Evolutionary conservation across 345 rosid species (phyloP).

Genomic region (Pugionium dolabratum): DNA sequence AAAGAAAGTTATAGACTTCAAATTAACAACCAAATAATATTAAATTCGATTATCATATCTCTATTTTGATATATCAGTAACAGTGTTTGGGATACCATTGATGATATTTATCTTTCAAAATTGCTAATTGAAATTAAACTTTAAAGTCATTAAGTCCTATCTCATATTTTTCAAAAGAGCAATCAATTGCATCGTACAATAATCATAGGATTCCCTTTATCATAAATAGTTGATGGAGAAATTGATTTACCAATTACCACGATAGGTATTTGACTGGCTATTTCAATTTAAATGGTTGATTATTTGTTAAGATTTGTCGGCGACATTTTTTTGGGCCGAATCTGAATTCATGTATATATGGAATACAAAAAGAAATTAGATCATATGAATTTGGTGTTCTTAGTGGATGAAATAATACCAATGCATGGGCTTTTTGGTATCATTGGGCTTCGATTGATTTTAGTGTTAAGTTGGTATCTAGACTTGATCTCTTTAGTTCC

Average conservation of each 20-base stretch:
- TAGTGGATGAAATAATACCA: background rate
- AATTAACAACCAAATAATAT: too few relatives aligned
- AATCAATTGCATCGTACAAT: conserved; percentile 22
- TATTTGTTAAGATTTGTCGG: background rate
- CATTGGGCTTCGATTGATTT: background rate
- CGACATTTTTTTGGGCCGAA: background rate
- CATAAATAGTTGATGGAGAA: conserved; percentile 23
- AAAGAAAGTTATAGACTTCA: too few relatives aligned
- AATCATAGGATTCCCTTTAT: conserved; percentile 18
- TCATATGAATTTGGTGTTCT: background rate
- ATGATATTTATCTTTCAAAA: too few relatives aligned
- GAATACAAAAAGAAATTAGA: background rate
- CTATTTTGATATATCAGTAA: too few relatives aligned
- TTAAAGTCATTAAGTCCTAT: too few relatives aligned
- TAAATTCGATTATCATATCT: too few relatives aligned
- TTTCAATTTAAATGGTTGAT: background rate
- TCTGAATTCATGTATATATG: background rate
- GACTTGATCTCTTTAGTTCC: too few relatives aligned
- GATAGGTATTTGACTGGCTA: conserved; percentile 8
- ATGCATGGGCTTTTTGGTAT: background rate
- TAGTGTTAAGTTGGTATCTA: too few relatives aligned
- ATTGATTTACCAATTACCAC: conserved; percentile 15
- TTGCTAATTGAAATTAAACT: too few relatives aligned
- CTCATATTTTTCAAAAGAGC: background rate
- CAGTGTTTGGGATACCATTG: too few relatives aligned